These are phyloP conservation scores for Silene uniflora DNA, from an alignment of 148 eudicot species.

Conservation along the genomic window DNA sequence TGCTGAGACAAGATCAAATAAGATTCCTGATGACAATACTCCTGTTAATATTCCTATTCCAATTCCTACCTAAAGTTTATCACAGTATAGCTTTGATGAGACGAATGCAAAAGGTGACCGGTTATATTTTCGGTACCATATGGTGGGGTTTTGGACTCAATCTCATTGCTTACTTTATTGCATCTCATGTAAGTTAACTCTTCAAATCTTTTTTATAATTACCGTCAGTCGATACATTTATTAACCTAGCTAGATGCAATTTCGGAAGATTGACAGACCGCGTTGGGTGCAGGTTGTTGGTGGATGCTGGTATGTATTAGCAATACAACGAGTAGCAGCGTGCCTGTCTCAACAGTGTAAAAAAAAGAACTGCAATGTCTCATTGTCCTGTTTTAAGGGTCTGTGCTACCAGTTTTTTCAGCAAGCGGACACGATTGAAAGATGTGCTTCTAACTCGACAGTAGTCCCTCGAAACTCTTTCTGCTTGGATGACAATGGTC, in stretches of 20 bases:
- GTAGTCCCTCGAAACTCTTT: slow-evolving; percentile 31
- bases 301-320: slow-evolving; percentile 89
- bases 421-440: slow-evolving; percentile 23
- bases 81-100: slow-evolving; percentile 71
- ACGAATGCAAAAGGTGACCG: slow-evolving; percentile 87
- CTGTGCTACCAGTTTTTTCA: slow-evolving; percentile 51
- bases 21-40: slow-evolving; percentile 67
- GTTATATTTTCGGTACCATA: slow-evolving; percentile 85
- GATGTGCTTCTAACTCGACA: slow-evolving; percentile 51
- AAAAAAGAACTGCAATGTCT: slow-evolving; percentile 36
- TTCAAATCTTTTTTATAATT: background rate
- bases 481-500: slow-evolving; percentile 60
- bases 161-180: slow-evolving; percentile 88
- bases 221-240: background rate
- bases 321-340: slow-evolving; percentile 72
- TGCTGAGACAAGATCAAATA: slow-evolving; percentile 64
- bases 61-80: slow-evolving; percentile 74
- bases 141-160: slow-evolving; percentile 98
- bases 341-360: slow-evolving; percentile 70
- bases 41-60: slow-evolving; percentile 62
- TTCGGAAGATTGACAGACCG: background rate
- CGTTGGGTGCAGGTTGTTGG: slow-evolving; percentile 59
- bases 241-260: no score
- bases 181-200: slow-evolving; percentile 63
- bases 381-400: slow-evolving; percentile 65